Conservation (phyloP, 306 rosid species). For the Hippophae tibetana region DNA sequence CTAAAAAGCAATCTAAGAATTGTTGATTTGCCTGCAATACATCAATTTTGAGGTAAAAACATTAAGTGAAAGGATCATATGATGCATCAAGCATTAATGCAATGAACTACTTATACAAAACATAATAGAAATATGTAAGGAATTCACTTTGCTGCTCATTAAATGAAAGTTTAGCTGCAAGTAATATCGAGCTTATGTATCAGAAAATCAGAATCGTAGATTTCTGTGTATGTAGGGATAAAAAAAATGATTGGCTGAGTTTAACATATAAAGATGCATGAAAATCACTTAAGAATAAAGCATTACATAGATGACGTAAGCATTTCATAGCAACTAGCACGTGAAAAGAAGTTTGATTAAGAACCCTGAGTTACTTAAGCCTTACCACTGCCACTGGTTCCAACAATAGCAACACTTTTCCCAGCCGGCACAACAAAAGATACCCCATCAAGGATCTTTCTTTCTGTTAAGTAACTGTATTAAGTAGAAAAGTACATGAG, state of each 20-base stretch:
- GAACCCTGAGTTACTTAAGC: slow-evolving; percentile 17
- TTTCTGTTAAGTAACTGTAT: slow-evolving; percentile 68
- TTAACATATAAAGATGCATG: too few species aligned
- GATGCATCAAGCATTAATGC: not conserved
- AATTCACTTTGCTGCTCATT: too few species aligned
- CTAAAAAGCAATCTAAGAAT: slow-evolving; percentile 93
- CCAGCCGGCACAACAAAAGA: slow-evolving; percentile 86
- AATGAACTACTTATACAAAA: not conserved
- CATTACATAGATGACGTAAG: not conserved
- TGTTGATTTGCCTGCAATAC: slow-evolving; percentile 86
- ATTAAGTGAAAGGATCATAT: slow-evolving; percentile 1
- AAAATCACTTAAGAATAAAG: too few species aligned
- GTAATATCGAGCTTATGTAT: too few species aligned
- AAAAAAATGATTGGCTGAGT: too few species aligned
- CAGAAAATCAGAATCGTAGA: too few species aligned
- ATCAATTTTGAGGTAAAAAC: slow-evolving; percentile 19
- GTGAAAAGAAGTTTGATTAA: not conserved
- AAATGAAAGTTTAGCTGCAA: too few species aligned
- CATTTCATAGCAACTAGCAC: not conserved
- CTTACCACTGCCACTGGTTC: slow-evolving; percentile 99
- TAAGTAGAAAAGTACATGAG: slow-evolving; percentile 1
- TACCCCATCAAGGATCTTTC: slow-evolving; percentile 91
- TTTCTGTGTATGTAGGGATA: too few species aligned
- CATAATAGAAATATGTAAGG: not conserved
- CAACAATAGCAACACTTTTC: slow-evolving; percentile 97